Conservation (phyloP, 768 basidiomycete species). For the Lyophyllum semitale region DNA sequence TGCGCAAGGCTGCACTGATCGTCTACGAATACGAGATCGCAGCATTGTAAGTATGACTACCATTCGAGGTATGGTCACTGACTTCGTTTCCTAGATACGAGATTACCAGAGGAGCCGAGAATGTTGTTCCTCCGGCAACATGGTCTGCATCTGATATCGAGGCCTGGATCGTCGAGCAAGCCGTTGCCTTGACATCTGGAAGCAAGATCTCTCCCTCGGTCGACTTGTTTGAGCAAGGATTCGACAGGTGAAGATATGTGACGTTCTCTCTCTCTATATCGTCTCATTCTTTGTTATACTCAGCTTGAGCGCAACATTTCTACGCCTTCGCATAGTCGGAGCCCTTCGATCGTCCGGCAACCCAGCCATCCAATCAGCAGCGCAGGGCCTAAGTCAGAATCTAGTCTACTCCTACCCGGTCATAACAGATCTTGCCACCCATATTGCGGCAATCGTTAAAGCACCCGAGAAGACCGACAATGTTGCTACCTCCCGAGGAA, state of each 20-base stretch:
- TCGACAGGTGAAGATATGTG: slow-evolving; percentile 18
- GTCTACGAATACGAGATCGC: slow-evolving; percentile 44
- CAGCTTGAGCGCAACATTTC: slow-evolving; percentile 38
- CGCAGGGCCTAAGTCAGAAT: slow-evolving; percentile 29
- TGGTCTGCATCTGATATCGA: slow-evolving; percentile 25
- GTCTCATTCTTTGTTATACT: neutral
- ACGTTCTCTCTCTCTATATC: neutral
- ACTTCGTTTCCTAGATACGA: slow-evolving; percentile 23
- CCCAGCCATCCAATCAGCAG: slow-evolving; percentile 15
- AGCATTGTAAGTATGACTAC: slow-evolving; percentile 27
- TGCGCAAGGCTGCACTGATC: slow-evolving; percentile 38
- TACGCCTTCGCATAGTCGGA: slow-evolving; percentile 38
- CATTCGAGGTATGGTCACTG: neutral
- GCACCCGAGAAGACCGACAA: slow-evolving; percentile 3
- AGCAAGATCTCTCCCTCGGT: neutral
- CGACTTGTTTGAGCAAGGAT: slow-evolving; percentile 16
- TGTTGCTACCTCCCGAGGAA: neutral
- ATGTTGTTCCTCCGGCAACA: slow-evolving; percentile 20
- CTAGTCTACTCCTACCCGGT: slow-evolving; percentile 29
- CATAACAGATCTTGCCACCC: slow-evolving; percentile 22
- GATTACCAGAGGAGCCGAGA: slow-evolving; percentile 15
- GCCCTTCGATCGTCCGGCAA: slow-evolving; percentile 24
- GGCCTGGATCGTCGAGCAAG: slow-evolving; percentile 26
- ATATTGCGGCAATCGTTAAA: slow-evolving; percentile 15
- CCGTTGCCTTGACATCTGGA: slow-evolving; percentile 15